A percentile compares a stretch with the other conserved stretches of the same genome.
Evolutionary conservation across 169 alveolate genomes (phyloP).

Genomic region (Amoebophrya sp.): DNA sequence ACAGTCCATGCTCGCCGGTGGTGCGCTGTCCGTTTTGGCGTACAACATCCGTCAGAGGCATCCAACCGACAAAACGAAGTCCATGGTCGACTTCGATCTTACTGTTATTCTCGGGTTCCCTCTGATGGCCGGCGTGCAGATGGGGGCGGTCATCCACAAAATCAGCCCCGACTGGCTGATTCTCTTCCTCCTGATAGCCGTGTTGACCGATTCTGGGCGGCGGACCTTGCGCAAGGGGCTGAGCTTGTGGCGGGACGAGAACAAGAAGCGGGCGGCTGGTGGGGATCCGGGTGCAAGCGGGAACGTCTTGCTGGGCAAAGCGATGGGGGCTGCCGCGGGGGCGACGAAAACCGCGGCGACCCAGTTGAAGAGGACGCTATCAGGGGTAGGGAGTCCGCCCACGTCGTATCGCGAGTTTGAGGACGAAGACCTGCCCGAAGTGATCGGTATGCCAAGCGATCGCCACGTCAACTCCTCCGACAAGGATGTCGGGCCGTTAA

Average conservation of each 20-base stretch:
- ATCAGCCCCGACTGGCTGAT: neutral
- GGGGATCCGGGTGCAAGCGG: too few species aligned
- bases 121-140: neutral
- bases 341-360: too few species aligned
- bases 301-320: too few species aligned
- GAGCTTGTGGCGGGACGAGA: neutral
- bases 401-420: too few species aligned
- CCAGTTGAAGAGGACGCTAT: too few species aligned
- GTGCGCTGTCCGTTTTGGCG: neutral
- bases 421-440: too few species aligned
- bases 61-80: neutral
- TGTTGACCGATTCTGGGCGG: neutral
- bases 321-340: too few species aligned
- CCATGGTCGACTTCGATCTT: neutral
- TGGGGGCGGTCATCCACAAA: neutral
- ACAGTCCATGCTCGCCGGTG: neutral
- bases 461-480: too few species aligned
- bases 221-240: neutral
- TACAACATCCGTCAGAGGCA: neutral
- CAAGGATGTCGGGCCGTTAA: too few species aligned
- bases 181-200: neutral
- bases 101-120: neutral
- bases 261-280: neutral
- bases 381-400: too few species aligned
- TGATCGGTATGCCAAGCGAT: too few species aligned